Base-by-base conservation (phyloP, 768 basidiomycete species). In the Chalciporus pseudorubinellus region DNA sequence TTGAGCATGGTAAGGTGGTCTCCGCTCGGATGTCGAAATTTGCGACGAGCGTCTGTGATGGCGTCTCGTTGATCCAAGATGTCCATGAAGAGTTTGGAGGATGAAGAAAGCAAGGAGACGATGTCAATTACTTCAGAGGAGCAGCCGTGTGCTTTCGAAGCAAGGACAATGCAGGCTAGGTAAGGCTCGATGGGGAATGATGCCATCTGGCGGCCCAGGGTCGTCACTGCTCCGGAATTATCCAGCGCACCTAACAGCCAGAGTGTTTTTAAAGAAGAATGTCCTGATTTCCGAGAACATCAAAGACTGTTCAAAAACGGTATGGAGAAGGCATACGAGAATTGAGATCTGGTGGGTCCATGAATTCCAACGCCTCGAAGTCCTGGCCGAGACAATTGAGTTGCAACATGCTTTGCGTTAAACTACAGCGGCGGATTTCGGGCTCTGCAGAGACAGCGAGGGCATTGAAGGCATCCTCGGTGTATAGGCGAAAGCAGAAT, bases 1-100 rank as follows among this genome's bases (percentile, higher is more conserved):
- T 95, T 95, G 56, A 98, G 78, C 48, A 89, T 78, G 19, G 91
- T 95, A 56, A 95, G 74, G 68, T 99, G 97, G 68, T 99, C 97
- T 6, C 97, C 95, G 28, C 84, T 79, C 0, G 84, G 72, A 70
- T 95, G 90, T 7, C 82, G 74, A 65, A 98, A 98, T 68, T 89
- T 89, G 36, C 74, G 70, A 4, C 92, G 80, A 3, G 84, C 84
- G 45, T 85, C 85, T 1, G 79, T 72, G 5, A 87, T 85, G 9
- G 74, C 75, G 36, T 93, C 89, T 20, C 93, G 84, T 28, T 86
- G 77, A 50, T 92, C 85, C 18, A 78, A 77, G 13, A 82, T 71
- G 67, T 95, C 91, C 48, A 90, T 56, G 72, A 95, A 94, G 22
- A 94, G 78, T 47, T 85, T 85, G 9, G 89, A 87, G 1, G 89